Base-by-base conservation (phyloP, 805 yeast genomes). In the Candida xyloterini region DNA sequence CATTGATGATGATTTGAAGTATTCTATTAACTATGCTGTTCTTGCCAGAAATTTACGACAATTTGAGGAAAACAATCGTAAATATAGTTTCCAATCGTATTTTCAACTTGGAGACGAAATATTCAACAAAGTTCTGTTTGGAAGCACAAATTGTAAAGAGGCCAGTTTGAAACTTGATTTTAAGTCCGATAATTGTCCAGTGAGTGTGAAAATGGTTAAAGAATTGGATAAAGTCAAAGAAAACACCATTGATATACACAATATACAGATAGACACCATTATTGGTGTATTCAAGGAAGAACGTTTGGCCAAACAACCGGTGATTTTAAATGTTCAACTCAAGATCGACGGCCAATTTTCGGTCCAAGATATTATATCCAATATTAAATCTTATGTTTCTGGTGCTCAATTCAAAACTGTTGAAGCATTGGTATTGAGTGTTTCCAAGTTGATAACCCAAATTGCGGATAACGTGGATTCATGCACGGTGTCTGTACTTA, bases 271-370 rank as follows among this genome's bases (percentile, higher is more conserved):
- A 13, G 69, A 81, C 35, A 82, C 96, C 0, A 69, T 90, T n/a
- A 84, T 93, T 50, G 99, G 99, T 4, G 93, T 93, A 7, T 91
- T 89, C 66, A 83, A 89, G 1, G 86, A 89, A 63, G 99, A 93
- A 59, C 70, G 99, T 43, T 61, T 81, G 15, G 81, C 83, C 53
- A 79, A 76, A 50, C 99, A 93, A 63, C 79, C 79, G 32, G 86
- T 93, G 7, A 62, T 70, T 2, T 47, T 84, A 21, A 84, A 84
- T 50, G 61, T 88, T 20, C 73, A 72, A 36, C 61, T 79, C 48
- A 54, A 54, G 2, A 47, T 70, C 15, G 44, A 4, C 27, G 53
- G 13, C 38, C 56, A 15, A 66, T 9, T 71, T 33, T 59, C 68
- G 23, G 66, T 76, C 29, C 65, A 66, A 38, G 43, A 53, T 3